Conservation (phyloP, 352 stramenopile genomes). For the Phytophthora pini region DNA sequence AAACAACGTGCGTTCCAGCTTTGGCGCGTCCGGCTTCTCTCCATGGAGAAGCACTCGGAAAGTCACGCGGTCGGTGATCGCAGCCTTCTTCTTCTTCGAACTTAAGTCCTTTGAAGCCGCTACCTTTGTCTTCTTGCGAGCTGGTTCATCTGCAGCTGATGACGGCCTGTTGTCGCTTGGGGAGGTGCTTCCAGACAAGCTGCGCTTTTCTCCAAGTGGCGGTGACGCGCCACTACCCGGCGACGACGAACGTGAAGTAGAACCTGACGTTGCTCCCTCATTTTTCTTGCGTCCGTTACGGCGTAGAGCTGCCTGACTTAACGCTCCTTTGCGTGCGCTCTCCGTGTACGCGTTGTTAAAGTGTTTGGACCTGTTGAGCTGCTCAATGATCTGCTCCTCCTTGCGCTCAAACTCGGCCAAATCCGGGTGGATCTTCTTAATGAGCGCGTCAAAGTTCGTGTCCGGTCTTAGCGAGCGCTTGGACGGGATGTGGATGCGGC, state of each 20-base stretch:
- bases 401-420: conserved; percentile 78
- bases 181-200: conserved; percentile 11
- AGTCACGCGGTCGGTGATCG: conserved; percentile 51
- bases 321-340: conserved; percentile 72
- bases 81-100: background rate
- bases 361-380: conserved; percentile 80
- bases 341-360: conserved; percentile 87
- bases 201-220: conserved; percentile 43
- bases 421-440: conserved; percentile 88
- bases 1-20: conserved; percentile 64
- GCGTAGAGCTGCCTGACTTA: conserved; percentile 71
- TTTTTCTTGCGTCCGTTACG: conserved; percentile 49
- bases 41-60: conserved; percentile 68
- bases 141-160: conserved; percentile 25
- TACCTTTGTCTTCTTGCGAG: conserved; percentile 41
- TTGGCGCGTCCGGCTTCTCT: conserved; percentile 33
- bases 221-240: conserved; percentile 34
- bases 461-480: conserved; percentile 85
- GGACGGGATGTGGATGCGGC: conserved; percentile 90
- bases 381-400: conserved; percentile 83
- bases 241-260: conserved; percentile 35
- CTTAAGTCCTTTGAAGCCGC: conserved; percentile 1
- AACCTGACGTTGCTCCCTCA: conserved; percentile 9
- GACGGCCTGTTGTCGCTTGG: conserved; percentile 12
- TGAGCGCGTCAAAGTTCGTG: conserved; percentile 87